Percentiles rank a stretch among this genome's conserved stretches.
These are phyloP conservation scores for Coniella vitis DNA, from an alignment of 2,329 filamentous ascomycete genomes.

Conservation along the genomic window DNA sequence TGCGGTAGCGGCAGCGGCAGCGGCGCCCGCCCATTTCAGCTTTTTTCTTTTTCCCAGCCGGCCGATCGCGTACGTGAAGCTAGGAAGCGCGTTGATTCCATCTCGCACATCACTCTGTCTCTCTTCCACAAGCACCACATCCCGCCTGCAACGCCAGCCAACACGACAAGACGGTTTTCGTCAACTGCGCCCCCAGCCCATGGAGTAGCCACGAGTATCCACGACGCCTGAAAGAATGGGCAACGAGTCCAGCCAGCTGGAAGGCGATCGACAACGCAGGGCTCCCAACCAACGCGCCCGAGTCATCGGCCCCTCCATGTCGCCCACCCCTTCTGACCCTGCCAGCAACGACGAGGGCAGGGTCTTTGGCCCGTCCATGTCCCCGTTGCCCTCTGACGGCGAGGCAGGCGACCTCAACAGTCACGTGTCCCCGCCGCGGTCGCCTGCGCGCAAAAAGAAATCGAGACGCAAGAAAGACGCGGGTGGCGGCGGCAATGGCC, in stretches of 20 bases:
- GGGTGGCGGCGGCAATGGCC: not conserved
- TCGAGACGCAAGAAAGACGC: not conserved
- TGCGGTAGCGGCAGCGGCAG: too few relatives aligned
- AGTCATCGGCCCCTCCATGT: conserved; percentile 10
- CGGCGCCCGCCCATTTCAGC: not conserved
- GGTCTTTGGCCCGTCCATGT: not conserved
- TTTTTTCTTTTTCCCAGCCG: not conserved
- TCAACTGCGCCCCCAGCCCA: not conserved
- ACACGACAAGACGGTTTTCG: not conserved
- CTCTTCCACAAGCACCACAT: too few relatives aligned
- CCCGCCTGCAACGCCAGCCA: not conserved
- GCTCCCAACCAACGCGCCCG: not conserved
- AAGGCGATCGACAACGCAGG: not conserved
- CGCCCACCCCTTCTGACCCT: conserved; percentile 1
- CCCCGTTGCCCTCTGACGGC: not conserved
- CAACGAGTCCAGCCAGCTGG: conserved; percentile 3
- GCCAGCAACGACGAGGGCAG: not conserved
- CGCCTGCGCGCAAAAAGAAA: not conserved
- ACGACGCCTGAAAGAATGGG: conserved; percentile 1
- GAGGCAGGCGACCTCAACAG: not conserved
- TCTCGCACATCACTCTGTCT: too few relatives aligned
- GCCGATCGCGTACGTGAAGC: not conserved
- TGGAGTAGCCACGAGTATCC: not conserved
- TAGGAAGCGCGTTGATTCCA: not conserved
- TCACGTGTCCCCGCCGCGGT: not conserved